Evolutionary conservation across 177 flowering plant species (phyloP).

Genomic region (Telopea speciosissima): DNA sequence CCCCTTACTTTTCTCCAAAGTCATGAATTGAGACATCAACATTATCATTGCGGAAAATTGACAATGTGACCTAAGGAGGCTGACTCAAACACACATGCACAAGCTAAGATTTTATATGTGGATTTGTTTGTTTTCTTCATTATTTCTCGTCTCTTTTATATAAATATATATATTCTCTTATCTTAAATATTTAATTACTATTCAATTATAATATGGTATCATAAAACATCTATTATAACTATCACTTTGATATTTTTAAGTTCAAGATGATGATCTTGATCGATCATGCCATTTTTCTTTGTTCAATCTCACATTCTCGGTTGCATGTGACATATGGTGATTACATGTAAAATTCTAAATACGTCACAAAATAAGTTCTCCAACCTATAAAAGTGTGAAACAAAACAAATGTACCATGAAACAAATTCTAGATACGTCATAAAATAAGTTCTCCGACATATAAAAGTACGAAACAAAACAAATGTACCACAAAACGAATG

Average conservation of each 20-base stretch:
- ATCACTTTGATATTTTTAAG: background rate
- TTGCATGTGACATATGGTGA: background rate
- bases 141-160: background rate
- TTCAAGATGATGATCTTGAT: background rate
- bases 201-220: background rate
- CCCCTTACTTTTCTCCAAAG: constrained; percentile 1
- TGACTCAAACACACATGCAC: constrained; percentile 35
- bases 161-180: background rate
- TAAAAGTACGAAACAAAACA: background rate
- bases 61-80: constrained; percentile 29
- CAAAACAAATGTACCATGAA: too few species aligned
- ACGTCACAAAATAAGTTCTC: too few species aligned
- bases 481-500: too few species aligned
- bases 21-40: constrained; percentile 22
- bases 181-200: background rate
- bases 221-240: background rate
- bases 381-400: too few species aligned
- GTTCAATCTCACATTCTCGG: background rate
- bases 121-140: background rate
- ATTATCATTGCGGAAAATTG: constrained; percentile 33
- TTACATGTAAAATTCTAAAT: too few species aligned
- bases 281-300: background rate
- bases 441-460: too few species aligned
- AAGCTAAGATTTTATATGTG: background rate
- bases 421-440: too few species aligned